Conservation (phyloP, 1,284 basidiomycete genomes). For the Golubevia pallescens region DNA sequence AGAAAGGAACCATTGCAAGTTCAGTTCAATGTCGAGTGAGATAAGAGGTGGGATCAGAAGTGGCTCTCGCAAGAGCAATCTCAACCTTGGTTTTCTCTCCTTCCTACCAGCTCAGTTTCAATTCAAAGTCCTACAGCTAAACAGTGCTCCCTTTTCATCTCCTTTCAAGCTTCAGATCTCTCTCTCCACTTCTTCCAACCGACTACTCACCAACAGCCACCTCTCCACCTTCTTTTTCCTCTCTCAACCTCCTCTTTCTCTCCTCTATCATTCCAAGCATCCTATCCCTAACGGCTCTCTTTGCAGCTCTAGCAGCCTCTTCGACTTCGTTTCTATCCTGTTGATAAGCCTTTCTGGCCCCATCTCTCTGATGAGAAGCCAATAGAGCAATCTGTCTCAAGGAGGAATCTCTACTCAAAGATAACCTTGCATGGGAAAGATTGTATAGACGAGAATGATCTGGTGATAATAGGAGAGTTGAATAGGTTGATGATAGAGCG, state of each 20-base stretch:
- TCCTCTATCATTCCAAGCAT: conserved; percentile 52
- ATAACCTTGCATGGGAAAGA: conserved; percentile 39
- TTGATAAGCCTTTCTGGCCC: conserved; percentile 32
- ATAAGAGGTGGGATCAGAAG: background rate
- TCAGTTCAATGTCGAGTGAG: background rate
- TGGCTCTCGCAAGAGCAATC: conserved; percentile 11
- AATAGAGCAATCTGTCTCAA: conserved; percentile 46
- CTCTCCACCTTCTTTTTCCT: conserved; percentile 59
- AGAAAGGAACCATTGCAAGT: background rate
- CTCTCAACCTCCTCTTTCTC: conserved; percentile 45
- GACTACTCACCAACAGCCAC: conserved; percentile 29
- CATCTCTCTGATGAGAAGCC: conserved; percentile 53
- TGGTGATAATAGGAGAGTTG: conserved; percentile 50
- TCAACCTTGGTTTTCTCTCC: conserved; percentile 2
- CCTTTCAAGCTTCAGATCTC: background rate
- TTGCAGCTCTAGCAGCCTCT: conserved; percentile 51
- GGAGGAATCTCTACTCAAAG: conserved; percentile 41
- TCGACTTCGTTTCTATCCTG: conserved; percentile 48
- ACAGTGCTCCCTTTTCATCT: background rate
- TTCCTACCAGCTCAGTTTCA: no score
- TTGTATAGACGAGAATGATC: conserved; percentile 45
- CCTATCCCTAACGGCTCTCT: conserved; percentile 51
- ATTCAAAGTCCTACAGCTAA: no score
- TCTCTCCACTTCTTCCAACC: background rate
- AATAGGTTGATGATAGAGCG: conserved; percentile 37